A percentile compares a stretch with the other conserved stretches of the same genome.
Conservation (phyloP, 371 early-diverging fungal species). For the Nematocida minor region DNA sequence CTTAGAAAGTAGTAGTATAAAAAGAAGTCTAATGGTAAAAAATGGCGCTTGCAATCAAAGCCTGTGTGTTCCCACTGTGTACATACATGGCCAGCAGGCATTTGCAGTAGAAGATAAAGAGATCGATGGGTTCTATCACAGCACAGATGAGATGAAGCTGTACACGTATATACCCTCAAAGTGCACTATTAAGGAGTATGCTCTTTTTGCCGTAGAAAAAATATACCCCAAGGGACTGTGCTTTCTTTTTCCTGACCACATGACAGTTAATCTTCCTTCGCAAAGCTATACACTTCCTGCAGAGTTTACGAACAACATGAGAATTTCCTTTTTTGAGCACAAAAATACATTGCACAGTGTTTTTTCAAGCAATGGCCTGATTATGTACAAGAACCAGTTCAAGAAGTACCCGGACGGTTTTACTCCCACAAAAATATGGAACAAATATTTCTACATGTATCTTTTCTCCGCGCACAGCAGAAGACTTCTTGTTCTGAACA, state of each 20-base stretch:
- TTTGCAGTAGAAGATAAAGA: not conserved
- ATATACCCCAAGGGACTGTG: not conserved
- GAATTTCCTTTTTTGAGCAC: not conserved
- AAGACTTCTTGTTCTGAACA: slow-evolving; percentile 11
- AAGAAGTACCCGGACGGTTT: slow-evolving; percentile 18
- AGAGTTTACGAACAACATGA: not conserved
- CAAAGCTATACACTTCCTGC: not conserved
- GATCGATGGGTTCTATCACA: slow-evolving; percentile 11
- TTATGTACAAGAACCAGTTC: slow-evolving; percentile 9
- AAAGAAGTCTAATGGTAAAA: not conserved
- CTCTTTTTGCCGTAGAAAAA: slow-evolving; percentile 2
- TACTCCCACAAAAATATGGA: not conserved
- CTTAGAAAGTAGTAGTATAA: not conserved
- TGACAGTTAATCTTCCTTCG: not conserved
- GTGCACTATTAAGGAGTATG: slow-evolving; percentile 1
- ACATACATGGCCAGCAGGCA: slow-evolving; percentile 12
- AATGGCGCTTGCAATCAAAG: not conserved
- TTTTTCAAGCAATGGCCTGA: not conserved
- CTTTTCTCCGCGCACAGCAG: not conserved
- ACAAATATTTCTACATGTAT: slow-evolving; percentile 8
- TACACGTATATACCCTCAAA: not conserved
- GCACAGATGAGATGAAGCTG: slow-evolving; percentile 18
- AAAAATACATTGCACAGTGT: not conserved
- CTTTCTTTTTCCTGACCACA: slow-evolving; percentile 11
- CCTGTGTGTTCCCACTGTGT: not conserved